These are phyloP conservation scores for Penicillium coffeae DNA, from an alignment of 495 filamentous ascomycete species.

Conservation along the genomic window DNA sequence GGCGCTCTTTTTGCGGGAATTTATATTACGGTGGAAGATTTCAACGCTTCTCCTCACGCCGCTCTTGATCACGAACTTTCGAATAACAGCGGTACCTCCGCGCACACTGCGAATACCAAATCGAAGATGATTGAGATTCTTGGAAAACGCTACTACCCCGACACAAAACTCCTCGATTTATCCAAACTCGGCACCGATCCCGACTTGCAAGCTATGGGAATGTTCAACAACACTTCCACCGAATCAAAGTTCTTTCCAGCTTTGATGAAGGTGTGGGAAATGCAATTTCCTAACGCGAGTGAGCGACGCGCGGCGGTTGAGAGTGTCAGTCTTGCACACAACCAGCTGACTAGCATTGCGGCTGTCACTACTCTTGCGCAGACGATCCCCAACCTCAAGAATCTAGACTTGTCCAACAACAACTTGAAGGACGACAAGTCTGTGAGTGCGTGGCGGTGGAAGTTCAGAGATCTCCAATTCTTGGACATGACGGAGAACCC, in stretches of 20 bases:
- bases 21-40: conserved; percentile 49
- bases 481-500: conserved; percentile 75
- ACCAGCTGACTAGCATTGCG: conserved; percentile 64
- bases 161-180: conserved; percentile 72
- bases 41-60: conserved; percentile 22
- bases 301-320: conserved; percentile 68
- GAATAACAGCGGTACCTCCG: conserved; percentile 20
- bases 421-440: conserved; percentile 57
- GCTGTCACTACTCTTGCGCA: conserved; percentile 67
- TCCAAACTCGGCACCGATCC: conserved; percentile 68
- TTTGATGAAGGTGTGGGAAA: conserved; percentile 75
- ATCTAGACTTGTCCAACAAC: conserved; percentile 81
- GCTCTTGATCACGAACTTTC: conserved; percentile 22
- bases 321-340: conserved; percentile 73
- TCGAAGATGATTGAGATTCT: conserved; percentile 55
- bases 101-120: conserved; percentile 43
- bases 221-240: conserved; percentile 66
- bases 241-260: conserved; percentile 86
- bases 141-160: conserved; percentile 64
- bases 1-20: conserved; percentile 62
- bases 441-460: conserved; percentile 66
- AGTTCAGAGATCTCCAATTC: conserved; percentile 72
- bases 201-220: conserved; percentile 63
- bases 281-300: conserved; percentile 59
- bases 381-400: conserved; percentile 76